phyloP scores from a whole-genome alignment of 176 grass and related monocot genomes.

The Pontederia paniculata region DNA sequence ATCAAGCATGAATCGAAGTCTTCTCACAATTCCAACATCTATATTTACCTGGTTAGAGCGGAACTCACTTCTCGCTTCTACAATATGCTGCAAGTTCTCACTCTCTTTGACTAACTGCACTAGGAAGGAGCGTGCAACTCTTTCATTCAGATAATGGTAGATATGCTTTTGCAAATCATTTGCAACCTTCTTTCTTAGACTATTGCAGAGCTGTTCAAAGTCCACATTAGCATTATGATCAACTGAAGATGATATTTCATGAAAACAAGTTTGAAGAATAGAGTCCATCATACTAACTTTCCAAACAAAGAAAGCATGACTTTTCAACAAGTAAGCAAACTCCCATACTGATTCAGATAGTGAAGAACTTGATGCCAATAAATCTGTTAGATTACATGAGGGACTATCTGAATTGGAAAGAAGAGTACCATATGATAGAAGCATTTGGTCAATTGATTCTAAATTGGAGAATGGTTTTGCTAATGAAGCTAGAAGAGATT shows the following conservation, averaged over 20 bases:
- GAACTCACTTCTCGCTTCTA: conserved; percentile 42
- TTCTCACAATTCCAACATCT: conserved; percentile 42
- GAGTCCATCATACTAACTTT: conserved; percentile 72
- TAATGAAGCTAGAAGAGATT: conserved; percentile 52
- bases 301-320: conserved; percentile 84
- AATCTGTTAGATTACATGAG: conserved; percentile 32
- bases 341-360: conserved; percentile 62
- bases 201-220: conserved; percentile 61
- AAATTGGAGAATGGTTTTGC: conserved; percentile 61
- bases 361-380: conserved; percentile 38
- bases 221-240: conserved; percentile 39
- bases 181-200: conserved; percentile 73
- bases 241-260: conserved; percentile 79
- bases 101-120: conserved; percentile 57
- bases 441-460: conserved; percentile 55
- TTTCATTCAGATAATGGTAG: conserved; percentile 49
- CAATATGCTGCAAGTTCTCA: conserved; percentile 39
- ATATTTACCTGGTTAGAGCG: conserved; percentile 32
- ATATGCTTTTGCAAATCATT: conserved; percentile 61
- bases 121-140: conserved; percentile 47
- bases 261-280: conserved; percentile 71
- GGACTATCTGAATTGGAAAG: conserved; percentile 31
- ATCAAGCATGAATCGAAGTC: conserved; percentile 64
- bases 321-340: conserved; percentile 51
- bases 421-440: conserved; percentile 31